Percentiles rank a stretch among this genome's conserved stretches.
Conservation (phyloP, 352 stramenopile species). For the Phytopythium boreale region DNA sequence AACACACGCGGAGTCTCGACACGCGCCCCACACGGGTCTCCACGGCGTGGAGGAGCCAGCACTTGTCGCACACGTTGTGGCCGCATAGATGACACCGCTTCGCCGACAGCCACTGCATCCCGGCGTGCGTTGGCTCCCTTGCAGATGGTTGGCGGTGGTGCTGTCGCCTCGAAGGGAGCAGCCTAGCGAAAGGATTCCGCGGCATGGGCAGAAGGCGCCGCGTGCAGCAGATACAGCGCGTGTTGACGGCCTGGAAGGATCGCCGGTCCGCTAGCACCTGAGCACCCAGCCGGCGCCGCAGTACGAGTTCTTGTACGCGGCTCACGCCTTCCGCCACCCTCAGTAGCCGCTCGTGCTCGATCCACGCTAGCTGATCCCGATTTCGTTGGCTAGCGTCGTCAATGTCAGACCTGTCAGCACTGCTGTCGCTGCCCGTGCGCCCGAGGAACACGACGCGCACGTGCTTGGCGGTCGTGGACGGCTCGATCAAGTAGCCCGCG, state of each 20-base stretch:
- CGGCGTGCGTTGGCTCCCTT: not conserved
- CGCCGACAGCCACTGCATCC: constrained; percentile 13
- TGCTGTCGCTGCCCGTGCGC: constrained; percentile 14
- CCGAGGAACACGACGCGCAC: constrained; percentile 37
- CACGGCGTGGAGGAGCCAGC: constrained; percentile 21
- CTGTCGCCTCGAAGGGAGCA: not conserved
- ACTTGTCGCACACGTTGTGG: constrained; percentile 27
- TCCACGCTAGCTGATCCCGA: not conserved
- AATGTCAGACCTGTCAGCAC: not conserved
- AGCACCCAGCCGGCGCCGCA: constrained; percentile 20
- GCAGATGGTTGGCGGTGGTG: not conserved
- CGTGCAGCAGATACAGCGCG: constrained; percentile 29
- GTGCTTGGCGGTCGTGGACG: constrained; percentile 17
- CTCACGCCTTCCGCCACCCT: constrained; percentile 27
- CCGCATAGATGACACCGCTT: constrained; percentile 28
- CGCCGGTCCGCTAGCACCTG: constrained; percentile 20
- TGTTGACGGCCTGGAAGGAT: constrained; percentile 19
- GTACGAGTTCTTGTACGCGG: constrained; percentile 22
- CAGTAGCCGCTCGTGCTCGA: constrained; percentile 23
- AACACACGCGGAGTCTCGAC: constrained; percentile 36
- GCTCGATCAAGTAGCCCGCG: constrained; percentile 30
- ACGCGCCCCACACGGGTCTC: constrained; percentile 19
- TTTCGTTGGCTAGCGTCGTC: not conserved
- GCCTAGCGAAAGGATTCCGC: too few species aligned
- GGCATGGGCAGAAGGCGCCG: constrained; percentile 15